These are phyloP conservation scores for Phytophthora citrophthora DNA, from an alignment of 352 stramenopile genomes.

Conservation along the genomic window DNA sequence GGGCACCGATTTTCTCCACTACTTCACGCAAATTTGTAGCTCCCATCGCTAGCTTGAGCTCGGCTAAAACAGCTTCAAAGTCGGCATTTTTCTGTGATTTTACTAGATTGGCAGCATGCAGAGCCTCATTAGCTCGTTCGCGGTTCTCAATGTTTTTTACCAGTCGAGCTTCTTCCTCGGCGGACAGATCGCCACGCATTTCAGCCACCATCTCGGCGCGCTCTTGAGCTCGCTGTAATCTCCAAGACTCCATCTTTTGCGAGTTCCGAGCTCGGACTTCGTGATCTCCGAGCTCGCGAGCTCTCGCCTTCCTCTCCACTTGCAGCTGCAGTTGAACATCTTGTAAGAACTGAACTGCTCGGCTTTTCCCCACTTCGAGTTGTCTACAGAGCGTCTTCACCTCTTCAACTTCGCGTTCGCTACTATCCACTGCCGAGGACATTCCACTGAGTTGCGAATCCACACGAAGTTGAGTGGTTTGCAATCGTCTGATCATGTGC, in stretches of 20 bases:
- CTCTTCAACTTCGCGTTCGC: conserved; percentile 68
- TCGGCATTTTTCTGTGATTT: conserved; percentile 77
- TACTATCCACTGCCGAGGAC: conserved; percentile 68
- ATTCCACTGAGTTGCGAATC: conserved; percentile 75
- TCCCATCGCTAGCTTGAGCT: conserved; percentile 75
- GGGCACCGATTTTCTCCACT: conserved; percentile 74
- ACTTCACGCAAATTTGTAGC: conserved; percentile 60
- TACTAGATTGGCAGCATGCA: conserved; percentile 67
- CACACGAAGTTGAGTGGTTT: conserved; percentile 76
- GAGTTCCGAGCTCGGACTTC: conserved; percentile 83
- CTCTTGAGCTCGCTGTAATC: conserved; percentile 73
- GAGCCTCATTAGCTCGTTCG: conserved; percentile 65
- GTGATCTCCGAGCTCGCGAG: conserved; percentile 73
- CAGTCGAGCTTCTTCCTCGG: conserved; percentile 64
- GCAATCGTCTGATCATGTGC: conserved; percentile 83
- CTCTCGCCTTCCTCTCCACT: conserved; percentile 65
- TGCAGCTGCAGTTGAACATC: conserved; percentile 81
- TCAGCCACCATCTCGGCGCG: conserved; percentile 79
- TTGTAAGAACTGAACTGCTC: conserved; percentile 78
- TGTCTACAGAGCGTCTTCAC: conserved; percentile 79
- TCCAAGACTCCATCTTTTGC: conserved; percentile 84
- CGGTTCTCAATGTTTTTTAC: conserved; percentile 69
- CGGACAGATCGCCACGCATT: conserved; percentile 73
- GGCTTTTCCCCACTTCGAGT: conserved; percentile 77
- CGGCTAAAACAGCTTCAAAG: conserved; percentile 64